Percentiles rank a stretch among this genome's conserved stretches.
Evolutionary conservation across 176 grass and related monocot genomes (phyloP).

Genomic region (Musa schizocarpa): DNA sequence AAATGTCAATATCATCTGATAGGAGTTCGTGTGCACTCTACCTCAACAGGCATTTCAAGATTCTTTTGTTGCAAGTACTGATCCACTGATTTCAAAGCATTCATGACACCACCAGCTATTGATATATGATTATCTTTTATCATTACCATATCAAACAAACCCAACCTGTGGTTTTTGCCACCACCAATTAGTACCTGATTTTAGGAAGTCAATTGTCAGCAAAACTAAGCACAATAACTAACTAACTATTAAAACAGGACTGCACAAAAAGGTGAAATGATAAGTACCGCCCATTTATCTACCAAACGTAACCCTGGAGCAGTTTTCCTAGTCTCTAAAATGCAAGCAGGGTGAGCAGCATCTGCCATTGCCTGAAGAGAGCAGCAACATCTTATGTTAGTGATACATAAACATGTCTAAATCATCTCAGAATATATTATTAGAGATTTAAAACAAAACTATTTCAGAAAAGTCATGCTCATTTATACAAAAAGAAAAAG

Average conservation of each 20-base stretch:
- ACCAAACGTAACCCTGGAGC: conserved; percentile 81
- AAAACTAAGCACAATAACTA: not conserved
- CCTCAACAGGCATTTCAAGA: conserved; percentile 77
- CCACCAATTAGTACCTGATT: conserved; percentile 84
- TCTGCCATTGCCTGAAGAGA: conserved; percentile 70
- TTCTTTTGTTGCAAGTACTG: conserved; percentile 57
- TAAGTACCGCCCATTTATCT: conserved; percentile 89
- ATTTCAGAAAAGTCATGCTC: no score
- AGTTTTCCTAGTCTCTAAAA: conserved; percentile 93
- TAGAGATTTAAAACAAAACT: no score
- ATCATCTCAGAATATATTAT: not conserved
- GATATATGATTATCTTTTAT: conserved; percentile 99
- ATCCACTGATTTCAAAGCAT: conserved; percentile 83
- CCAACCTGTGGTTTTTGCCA: conserved; percentile 89
- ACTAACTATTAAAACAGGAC: conserved; percentile 1
- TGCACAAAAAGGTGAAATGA: conserved; percentile 14
- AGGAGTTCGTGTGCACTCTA: conserved; percentile 17
- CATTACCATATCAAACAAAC: conserved; percentile 99
- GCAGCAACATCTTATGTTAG: not conserved
- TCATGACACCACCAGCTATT: conserved; percentile 70
- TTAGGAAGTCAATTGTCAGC: conserved; percentile 3
- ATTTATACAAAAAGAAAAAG: no score
- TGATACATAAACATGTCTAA: not conserved
- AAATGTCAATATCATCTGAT: not conserved
- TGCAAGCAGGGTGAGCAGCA: conserved; percentile 73